A percentile compares a stretch with the other conserved stretches of the same genome.
These are phyloP conservation scores for Alternaria burnsii DNA, from an alignment of 2,329 filamentous ascomycete species.

Conservation along the genomic window DNA sequence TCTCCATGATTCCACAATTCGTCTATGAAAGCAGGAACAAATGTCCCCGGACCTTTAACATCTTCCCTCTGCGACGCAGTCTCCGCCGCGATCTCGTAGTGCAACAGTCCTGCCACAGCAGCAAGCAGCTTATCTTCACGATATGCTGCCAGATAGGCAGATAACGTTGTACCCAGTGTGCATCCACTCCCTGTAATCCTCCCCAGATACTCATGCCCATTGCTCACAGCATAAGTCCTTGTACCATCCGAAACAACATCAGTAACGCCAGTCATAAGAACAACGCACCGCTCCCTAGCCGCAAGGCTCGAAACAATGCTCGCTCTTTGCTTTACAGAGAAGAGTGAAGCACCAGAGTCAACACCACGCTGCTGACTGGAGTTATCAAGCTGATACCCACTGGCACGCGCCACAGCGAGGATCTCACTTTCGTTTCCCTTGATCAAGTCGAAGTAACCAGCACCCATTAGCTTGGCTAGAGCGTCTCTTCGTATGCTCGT, in stretches of 20 bases:
- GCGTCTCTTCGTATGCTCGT: conserved; percentile 76
- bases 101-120: conserved; percentile 74
- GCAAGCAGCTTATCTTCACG: conserved; percentile 64
- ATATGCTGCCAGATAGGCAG: conserved; percentile 70
- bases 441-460: conserved; percentile 84
- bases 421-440: conserved; percentile 96
- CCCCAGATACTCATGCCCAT: conserved; percentile 78
- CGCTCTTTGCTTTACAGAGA: conserved; percentile 65
- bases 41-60: conserved; percentile 83
- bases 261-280: conserved; percentile 81
- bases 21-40: conserved; percentile 86
- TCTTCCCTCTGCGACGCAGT: conserved; percentile 64
- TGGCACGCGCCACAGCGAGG: conserved; percentile 65
- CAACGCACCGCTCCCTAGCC: conserved; percentile 70
- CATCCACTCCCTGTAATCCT: conserved; percentile 80
- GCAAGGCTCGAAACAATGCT: conserved; percentile 73
- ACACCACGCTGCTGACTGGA: conserved; percentile 77
- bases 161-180: conserved; percentile 81
- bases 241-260: conserved; percentile 82
- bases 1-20: conserved; percentile 59
- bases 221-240: conserved; percentile 72
- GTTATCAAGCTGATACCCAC: conserved; percentile 59
- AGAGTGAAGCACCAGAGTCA: conserved; percentile 72
- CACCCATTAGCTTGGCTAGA: conserved; percentile 73
- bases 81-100: conserved; percentile 83